Percentiles rank a stretch among this genome's conserved stretches.
phyloP scores from a whole-genome alignment of 306 rosid genomes.

The Pueraria montana region DNA sequence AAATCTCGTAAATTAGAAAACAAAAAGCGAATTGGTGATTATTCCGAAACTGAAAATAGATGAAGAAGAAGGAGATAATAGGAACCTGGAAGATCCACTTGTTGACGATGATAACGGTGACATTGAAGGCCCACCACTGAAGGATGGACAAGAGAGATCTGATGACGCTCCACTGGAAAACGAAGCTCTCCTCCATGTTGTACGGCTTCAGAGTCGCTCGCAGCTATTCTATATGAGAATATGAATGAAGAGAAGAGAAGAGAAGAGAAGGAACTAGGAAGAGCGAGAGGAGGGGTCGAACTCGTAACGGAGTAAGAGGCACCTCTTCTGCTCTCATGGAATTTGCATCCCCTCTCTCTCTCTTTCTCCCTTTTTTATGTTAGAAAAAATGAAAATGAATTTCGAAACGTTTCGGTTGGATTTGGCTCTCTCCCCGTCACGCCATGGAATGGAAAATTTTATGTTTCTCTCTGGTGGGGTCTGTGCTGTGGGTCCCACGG shows the following conservation, averaged over 20 bases:
- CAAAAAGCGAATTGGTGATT: no score
- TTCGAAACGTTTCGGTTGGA: constrained; percentile 51
- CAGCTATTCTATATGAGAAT: not conserved
- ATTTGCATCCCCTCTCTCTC: constrained; percentile 44
- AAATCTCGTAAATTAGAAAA: not conserved
- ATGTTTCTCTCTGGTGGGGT: constrained; percentile 20
- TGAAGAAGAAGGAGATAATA: not conserved
- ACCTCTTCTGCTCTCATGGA: constrained; percentile 49
- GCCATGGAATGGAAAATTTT: constrained; percentile 48
- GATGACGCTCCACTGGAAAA: constrained; percentile 76
- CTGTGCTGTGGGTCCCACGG: constrained; percentile 33
- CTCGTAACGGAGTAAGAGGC: constrained; percentile 31
- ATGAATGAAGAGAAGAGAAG: not conserved
- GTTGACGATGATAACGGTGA: constrained; percentile 91
- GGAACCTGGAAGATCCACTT: constrained; percentile 99
- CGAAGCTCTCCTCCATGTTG: constrained; percentile 73
- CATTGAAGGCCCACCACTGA: constrained; percentile 98
- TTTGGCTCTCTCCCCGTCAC: constrained; percentile 28
- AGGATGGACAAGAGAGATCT: constrained; percentile 91
- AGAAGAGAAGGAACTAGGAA: no score
- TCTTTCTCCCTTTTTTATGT: constrained; percentile 40
- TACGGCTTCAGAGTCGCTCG: not conserved
- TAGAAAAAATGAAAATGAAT: not conserved
- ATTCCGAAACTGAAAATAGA: no score
- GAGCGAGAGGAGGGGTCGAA: constrained; percentile 17